Evolutionary conservation across 1,139 yeast genomes (phyloP).

Genomic region (Candida pseudoviswanathii): DNA sequence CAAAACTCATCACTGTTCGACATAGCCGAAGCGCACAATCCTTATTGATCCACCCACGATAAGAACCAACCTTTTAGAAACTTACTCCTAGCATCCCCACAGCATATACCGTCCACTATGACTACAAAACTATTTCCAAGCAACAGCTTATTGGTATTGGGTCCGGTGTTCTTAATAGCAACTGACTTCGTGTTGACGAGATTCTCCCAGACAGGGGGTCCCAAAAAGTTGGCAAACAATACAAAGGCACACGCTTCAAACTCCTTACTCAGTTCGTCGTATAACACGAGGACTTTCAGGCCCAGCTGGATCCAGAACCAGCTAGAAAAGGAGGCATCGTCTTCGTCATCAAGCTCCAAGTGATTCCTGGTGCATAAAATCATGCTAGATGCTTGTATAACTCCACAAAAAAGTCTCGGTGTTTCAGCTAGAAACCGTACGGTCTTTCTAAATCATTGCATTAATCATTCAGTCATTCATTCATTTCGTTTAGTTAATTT

Average conservation of each 20-base stretch:
- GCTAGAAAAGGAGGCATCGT: neutral
- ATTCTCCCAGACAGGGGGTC: slow-evolving; percentile 17
- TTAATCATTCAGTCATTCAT: neutral
- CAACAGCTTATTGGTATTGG: slow-evolving; percentile 23
- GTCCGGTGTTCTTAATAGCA: slow-evolving; percentile 26
- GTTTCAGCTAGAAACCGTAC: neutral
- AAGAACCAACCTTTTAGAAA: neutral
- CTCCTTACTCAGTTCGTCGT: slow-evolving; percentile 8
- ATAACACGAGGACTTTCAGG: slow-evolving; percentile 6
- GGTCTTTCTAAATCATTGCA: neutral
- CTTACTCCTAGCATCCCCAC: neutral
- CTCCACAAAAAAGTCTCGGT: no score
- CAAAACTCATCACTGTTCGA: neutral
- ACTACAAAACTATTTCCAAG: slow-evolving; percentile 21
- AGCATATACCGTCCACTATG: neutral
- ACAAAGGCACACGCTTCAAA: slow-evolving; percentile 7
- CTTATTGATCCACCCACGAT: no score
- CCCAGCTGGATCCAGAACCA: slow-evolving; percentile 8
- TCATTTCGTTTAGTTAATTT: neutral
- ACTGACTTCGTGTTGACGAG: slow-evolving; percentile 25
- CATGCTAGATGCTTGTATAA: neutral
- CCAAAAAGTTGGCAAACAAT: slow-evolving; percentile 16
- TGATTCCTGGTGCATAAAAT: neutral
- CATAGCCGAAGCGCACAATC: no score
- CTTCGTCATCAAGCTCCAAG: neutral